These are phyloP conservation scores for Phytopythium boreale DNA, from an alignment of 352 stramenopile genomes.

Conservation along the genomic window DNA sequence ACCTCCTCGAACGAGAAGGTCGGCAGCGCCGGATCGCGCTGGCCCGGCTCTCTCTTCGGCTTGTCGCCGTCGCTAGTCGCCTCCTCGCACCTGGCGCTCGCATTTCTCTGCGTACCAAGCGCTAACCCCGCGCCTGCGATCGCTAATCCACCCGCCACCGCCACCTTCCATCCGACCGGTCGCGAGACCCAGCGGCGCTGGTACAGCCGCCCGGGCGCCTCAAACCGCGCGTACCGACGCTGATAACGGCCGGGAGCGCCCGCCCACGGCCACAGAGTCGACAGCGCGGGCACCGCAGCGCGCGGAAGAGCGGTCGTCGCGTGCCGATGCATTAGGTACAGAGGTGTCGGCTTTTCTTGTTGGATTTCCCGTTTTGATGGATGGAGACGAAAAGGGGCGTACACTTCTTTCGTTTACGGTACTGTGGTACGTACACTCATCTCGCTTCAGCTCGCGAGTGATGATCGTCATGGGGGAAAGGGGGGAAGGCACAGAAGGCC, in stretches of 20 bases:
- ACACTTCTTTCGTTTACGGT: too few species aligned
- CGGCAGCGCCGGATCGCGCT: constrained; percentile 40
- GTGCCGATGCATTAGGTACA: neutral
- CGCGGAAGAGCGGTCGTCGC: constrained; percentile 14
- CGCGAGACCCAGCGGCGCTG: constrained; percentile 5
- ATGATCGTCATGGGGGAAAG: too few species aligned
- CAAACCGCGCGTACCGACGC: neutral
- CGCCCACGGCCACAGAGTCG: neutral
- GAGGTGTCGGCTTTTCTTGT: too few species aligned
- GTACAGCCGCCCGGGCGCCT: neutral
- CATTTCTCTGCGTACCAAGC: neutral
- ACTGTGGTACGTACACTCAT: too few species aligned
- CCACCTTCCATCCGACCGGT: constrained; percentile 6
- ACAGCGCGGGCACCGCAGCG: constrained; percentile 3
- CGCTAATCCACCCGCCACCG: constrained; percentile 10
- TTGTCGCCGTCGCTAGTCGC: constrained; percentile 1
- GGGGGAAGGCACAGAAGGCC: too few species aligned
- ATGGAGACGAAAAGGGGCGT: too few species aligned
- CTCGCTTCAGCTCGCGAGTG: too few species aligned
- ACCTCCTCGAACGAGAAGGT: constrained; percentile 72
- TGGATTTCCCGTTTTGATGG: too few species aligned
- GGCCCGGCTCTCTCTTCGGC: constrained; percentile 17
- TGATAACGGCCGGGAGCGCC: neutral
- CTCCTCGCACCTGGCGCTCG: neutral
- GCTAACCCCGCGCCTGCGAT: neutral